Percentiles rank a stretch among this genome's conserved stretches.
Evolutionary conservation across 306 rosid species (phyloP).

Genomic region (Lathyrus oleraceus): DNA sequence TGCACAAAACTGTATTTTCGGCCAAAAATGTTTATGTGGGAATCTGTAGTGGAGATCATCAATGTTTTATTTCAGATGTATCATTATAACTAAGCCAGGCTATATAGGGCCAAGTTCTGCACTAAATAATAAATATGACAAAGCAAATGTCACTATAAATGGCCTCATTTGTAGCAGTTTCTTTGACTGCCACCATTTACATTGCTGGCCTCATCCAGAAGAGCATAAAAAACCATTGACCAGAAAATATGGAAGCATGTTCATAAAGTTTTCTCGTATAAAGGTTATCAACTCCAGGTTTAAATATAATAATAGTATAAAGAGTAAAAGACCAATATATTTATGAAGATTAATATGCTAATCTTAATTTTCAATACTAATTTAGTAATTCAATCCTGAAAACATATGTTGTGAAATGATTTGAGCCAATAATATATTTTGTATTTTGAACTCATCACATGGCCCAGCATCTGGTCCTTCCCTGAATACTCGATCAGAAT

Average conservation of each 20-base stretch:
- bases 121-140: constrained; percentile 41
- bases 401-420: not conserved
- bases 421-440: not conserved
- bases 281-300: no score
- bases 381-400: not conserved
- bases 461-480: not conserved
- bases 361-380: no score
- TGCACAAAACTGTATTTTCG: not conserved
- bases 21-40: not conserved
- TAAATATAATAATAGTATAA: no score
- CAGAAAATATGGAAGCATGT: not conserved
- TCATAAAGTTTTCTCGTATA: no score
- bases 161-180: constrained; percentile 33
- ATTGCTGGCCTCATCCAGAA: not conserved
- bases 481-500: not conserved
- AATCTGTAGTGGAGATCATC: not conserved
- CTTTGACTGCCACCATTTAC: constrained; percentile 37
- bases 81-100: constrained; percentile 26
- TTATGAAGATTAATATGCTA: no score
- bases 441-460: not conserved
- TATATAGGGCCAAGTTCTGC: constrained; percentile 26
- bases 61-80: not conserved
- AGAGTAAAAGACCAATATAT: no score
- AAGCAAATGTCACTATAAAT: constrained; percentile 37
- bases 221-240: constrained; percentile 47